Percentiles rank a stretch among this genome's conserved stretches.
Evolutionary conservation across 768 basidiomycete species (phyloP).

Genomic region (Suillus placidus): DNA sequence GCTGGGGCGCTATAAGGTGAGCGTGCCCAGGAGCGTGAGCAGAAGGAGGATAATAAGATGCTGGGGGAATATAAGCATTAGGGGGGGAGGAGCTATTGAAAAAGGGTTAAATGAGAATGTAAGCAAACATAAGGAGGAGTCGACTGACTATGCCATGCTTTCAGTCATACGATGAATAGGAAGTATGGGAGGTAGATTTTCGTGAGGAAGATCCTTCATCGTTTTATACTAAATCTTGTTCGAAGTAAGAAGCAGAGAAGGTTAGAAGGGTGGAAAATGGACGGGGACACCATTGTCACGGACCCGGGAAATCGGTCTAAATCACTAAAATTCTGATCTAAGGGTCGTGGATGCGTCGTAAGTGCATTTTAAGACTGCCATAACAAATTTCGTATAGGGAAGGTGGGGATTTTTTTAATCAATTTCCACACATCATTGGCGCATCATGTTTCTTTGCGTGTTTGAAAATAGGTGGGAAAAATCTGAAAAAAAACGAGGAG

Average conservation of each 20-base stretch:
- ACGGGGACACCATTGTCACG: constrained; percentile 44
- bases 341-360: constrained; percentile 63
- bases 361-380: constrained; percentile 44
- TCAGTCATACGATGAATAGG: constrained; percentile 48
- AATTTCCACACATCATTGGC: constrained; percentile 34
- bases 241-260: constrained; percentile 35
- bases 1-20: constrained; percentile 52
- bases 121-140: constrained; percentile 12
- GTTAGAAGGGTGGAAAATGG: constrained; percentile 41
- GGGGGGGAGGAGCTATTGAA: constrained; percentile 38
- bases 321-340: constrained; percentile 71
- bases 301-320: constrained; percentile 46
- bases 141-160: constrained; percentile 57
- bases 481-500: constrained; percentile 11
- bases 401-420: constrained; percentile 49
- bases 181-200: constrained; percentile 39
- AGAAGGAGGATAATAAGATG: constrained; percentile 41
- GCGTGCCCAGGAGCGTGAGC: constrained; percentile 36
- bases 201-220: constrained; percentile 45
- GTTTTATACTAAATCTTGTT: constrained; percentile 49
- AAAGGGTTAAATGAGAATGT: constrained; percentile 22
- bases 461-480: constrained; percentile 25
- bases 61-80: constrained; percentile 44
- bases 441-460: constrained; percentile 29
- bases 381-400: constrained; percentile 43